Evolutionary conservation across 805 yeast genomes (phyloP), one percentile per base, ranked within the genome.

Genomic region (Zygotorulaspora florentina): DNA sequence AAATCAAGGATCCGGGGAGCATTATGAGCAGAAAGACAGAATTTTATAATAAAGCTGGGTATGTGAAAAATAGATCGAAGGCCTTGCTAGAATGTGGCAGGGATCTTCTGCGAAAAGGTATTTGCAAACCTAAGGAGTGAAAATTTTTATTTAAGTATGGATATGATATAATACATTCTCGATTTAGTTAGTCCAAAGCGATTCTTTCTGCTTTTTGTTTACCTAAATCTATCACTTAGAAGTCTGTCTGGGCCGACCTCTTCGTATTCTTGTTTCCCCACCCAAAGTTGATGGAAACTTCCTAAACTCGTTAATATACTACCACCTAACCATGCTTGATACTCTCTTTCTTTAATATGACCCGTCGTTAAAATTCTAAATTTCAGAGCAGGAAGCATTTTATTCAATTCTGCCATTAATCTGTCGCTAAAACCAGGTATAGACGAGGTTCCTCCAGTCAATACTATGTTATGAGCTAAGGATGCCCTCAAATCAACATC

Each of bases 201-300:
- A 15, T 23, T 8, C n/a, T 15, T 12, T 25, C 59, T 65, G 89
- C 68, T 95, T 82, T 7, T n/a, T 11, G 12, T 25, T 59, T 65
- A 89, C 68, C 96, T 82, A 67, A 89, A 89, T 68, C 96, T 76
- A 65, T 85, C 91, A 45, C 79, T 78, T 46, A 87, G 75, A 46
- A 90, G 73, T 62, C 88, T 79, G 45, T 87, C 93, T 10, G 81
- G 81, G 5, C 97, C 97, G 20, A 81, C 87, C 65, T 90, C 96
- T 50, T 87, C 88, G 57, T 83, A 86, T 65, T 90, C 97, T 53
- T 78, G 79, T 59, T 81, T 83, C 35, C 90, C 85, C 2, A 90
- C 96, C 96, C 96, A 90, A 68, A 86, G 70, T 66, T 90, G 97
- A 65, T 90, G 97, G 74, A 90, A 90, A 2, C 96, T 87, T 28